Conservation (phyloP, 352 stramenopile genomes). For the Phytophthora meadii region DNA sequence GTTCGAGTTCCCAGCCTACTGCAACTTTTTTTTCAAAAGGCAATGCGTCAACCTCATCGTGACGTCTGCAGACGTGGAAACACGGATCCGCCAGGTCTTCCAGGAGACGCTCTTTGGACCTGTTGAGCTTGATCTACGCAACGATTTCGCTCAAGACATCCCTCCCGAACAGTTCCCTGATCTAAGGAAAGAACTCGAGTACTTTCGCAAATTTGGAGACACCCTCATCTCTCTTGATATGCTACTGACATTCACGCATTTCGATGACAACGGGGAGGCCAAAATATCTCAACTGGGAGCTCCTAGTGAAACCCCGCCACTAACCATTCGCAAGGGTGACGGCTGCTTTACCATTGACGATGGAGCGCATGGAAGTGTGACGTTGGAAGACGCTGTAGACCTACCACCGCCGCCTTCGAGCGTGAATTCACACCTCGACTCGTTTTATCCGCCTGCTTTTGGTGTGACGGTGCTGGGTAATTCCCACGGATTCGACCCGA, state of each 20-base stretch:
- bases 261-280: conserved; percentile 70
- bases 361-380: conserved; percentile 56
- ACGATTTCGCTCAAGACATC: conserved; percentile 79
- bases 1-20: conserved; percentile 98
- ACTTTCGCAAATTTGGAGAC: conserved; percentile 92
- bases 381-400: conserved; percentile 62
- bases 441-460: conserved; percentile 95
- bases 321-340: conserved; percentile 77
- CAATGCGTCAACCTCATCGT: conserved; percentile 91
- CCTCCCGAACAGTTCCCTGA: conserved; percentile 69
- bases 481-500: conserved; percentile 96
- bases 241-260: conserved; percentile 90
- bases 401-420: conserved; percentile 48
- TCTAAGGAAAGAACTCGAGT: conserved; percentile 85
- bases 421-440: conserved; percentile 48
- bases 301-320: conserved; percentile 27
- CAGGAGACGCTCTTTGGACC: conserved; percentile 91
- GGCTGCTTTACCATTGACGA: conserved; percentile 72
- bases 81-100: conserved; percentile 86
- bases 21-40: conserved; percentile 96
- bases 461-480: conserved; percentile 96
- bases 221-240: conserved; percentile 91
- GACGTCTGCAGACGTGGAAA: conserved; percentile 75
- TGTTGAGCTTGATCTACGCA: conserved; percentile 67
- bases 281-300: conserved; percentile 67